phyloP scores from a whole-genome alignment of 805 yeast genomes.

The Candida manassasensis region DNA sequence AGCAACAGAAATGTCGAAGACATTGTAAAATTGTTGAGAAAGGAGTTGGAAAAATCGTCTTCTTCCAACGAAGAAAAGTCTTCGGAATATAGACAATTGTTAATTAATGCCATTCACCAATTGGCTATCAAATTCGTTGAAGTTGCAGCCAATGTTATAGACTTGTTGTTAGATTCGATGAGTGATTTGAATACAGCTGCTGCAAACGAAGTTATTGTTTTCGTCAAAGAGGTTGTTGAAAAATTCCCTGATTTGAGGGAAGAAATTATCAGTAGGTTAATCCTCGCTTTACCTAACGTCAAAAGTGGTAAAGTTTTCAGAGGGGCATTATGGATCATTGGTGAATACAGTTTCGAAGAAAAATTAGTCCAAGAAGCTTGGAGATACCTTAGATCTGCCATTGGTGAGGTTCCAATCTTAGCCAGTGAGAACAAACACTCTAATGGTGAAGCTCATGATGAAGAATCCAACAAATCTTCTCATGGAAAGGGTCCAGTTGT shows the following conservation, averaged over 20 bases:
- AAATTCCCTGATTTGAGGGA: slow-evolving; percentile 77
- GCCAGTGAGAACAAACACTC: slow-evolving; percentile 56
- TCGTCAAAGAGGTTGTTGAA: slow-evolving; percentile 91
- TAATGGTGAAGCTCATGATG: slow-evolving; percentile 30
- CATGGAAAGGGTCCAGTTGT: slow-evolving; percentile 66
- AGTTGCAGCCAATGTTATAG: slow-evolving; percentile 88
- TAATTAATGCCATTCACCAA: slow-evolving; percentile 83
- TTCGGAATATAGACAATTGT: slow-evolving; percentile 80
- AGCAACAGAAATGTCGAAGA: slow-evolving; percentile 90
- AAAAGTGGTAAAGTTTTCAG: slow-evolving; percentile 89
- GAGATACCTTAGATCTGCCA: slow-evolving; percentile 74
- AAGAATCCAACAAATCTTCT: slow-evolving; percentile 17
- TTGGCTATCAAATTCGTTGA: slow-evolving; percentile 86
- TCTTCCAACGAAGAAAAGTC: slow-evolving; percentile 72
- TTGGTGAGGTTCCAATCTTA: slow-evolving; percentile 90
- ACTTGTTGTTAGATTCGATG: slow-evolving; percentile 77
- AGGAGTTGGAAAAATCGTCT: slow-evolving; percentile 77
- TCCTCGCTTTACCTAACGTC: slow-evolving; percentile 57
- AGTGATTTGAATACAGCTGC: slow-evolving; percentile 80
- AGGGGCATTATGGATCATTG: slow-evolving; percentile 92
- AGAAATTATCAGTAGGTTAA: slow-evolving; percentile 58
- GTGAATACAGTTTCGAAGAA: slow-evolving; percentile 80
- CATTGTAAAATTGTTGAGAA: slow-evolving; percentile 85
- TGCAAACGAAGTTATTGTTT: slow-evolving; percentile 85
- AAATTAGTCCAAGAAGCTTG: slow-evolving; percentile 75